These are phyloP conservation scores for Alectoria sarmentosa DNA, from an alignment of 495 filamentous ascomycete species.

Conservation along the genomic window DNA sequence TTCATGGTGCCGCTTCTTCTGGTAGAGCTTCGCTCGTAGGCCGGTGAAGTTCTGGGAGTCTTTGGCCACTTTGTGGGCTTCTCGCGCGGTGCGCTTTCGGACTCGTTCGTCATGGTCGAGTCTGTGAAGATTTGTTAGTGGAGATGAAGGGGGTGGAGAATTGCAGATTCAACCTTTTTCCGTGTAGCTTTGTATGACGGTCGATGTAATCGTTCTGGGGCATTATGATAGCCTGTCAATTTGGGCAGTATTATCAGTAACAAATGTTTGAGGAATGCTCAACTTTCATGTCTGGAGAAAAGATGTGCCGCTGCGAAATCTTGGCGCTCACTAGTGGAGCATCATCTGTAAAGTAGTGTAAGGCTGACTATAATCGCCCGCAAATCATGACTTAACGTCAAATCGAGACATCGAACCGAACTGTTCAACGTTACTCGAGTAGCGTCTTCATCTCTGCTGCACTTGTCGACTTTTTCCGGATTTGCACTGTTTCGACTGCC, in stretches of 20 bases:
- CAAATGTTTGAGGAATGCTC: background rate
- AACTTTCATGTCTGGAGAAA: background rate
- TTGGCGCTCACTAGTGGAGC: no score
- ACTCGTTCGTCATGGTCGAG: constrained; percentile 87
- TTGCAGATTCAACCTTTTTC: constrained; percentile 44
- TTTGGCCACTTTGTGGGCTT: constrained; percentile 74
- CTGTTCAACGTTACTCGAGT: no score
- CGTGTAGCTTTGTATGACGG: constrained; percentile 74
- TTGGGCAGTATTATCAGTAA: background rate
- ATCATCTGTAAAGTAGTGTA: no score
- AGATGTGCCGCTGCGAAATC: constrained; percentile 1
- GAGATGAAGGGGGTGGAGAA: background rate
- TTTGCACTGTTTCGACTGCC: no score
- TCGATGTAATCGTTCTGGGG: constrained; percentile 63
- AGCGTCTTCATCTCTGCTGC: no score
- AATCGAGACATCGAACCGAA: no score
- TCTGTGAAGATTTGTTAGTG: constrained; percentile 27
- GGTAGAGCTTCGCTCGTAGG: constrained; percentile 87
- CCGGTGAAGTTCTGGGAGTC: constrained; percentile 89
- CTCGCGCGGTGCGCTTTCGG: constrained; percentile 82
- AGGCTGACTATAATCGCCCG: no score
- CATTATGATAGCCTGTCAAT: background rate
- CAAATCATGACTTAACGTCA: no score
- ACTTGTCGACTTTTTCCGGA: no score
- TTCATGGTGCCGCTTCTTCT: constrained; percentile 87